Evolutionary conservation across 2,329 filamentous ascomycete species (phyloP), one percentile per base, ranked within the genome.

Genomic region (Paecilomyces fulvus): DNA sequence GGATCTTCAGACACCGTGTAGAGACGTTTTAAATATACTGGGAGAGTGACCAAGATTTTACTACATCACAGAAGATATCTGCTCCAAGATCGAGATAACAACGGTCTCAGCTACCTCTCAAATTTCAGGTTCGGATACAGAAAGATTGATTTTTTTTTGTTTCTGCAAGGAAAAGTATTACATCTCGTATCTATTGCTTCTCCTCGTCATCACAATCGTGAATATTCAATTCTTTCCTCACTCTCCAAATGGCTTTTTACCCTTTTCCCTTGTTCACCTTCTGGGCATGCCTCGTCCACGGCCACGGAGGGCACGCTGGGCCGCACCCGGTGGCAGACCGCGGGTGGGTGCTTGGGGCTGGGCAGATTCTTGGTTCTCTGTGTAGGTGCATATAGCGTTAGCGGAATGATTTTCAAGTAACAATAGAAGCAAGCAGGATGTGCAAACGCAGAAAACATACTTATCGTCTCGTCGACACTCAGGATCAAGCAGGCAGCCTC

Each of bases 401-500:
- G 37, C 14, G 20, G 17, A 43, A 43, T n/a, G 1, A 17, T 9
- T 17, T 9, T 17, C n/a, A 6, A 52, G 25, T 49, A 33, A 43
- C 23, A 28, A 51, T 14, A 33, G 20, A 51, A 9, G 48, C 21
- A 28, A 49, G 28, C 12, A 30, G 52, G 46, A 25, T 14, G n/a
- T 28, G 25, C 25, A 5, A 2, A 28, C 4, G 20, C 12, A 23
- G 48, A n/a, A 28, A 56, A 70, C 79, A 66, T 77, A 83, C 86
- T 91, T 76, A 99, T 97, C 31, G 94, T 99, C 84, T 99, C 94
- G 70, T 99, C 94, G 56, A 99, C 94, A 65, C 90, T 88, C 67
- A 99, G 78, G 64, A 99, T 97, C 78, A 99, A 77, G 78, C 94
- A 99, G 64, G 88, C 89, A 21, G 94, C 94, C 77, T 99, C 94